Evolutionary conservation across 495 filamentous ascomycete species (phyloP), one percentile per base, ranked within the genome.

Genomic region (Hyaloscypha bicolor): DNA sequence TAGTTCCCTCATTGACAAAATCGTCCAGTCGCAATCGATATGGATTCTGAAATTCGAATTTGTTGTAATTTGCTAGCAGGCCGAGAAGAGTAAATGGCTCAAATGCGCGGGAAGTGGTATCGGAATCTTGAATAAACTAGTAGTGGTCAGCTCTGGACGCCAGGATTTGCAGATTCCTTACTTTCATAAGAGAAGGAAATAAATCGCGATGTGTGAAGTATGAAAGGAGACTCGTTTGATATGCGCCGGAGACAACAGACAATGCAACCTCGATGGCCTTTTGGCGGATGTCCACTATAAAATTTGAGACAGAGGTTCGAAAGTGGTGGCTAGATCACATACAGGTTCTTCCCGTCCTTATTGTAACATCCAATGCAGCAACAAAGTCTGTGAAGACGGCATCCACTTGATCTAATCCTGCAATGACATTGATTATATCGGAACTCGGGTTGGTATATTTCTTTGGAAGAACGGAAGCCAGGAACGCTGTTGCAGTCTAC

Each of bases 21-120:
- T 99, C 95, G 74, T 96, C 93, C n/a, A 99, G 85, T 53, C 94
- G 90, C 66, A 96, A 79, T 73, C 94, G 91, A 73, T 99, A 99
- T 8, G 95, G 95, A 70, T 99, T 99, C 77, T 97, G 95, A 65
- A 96, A 93, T 79, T 99, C 95, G 72, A 98, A 99, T 78, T 97
- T 99, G 84, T 97, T 97, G 84, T 97, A 98, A 78, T 99, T 99
- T 70, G 91, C 93, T 63, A 99, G 80, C n/a, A 97, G 79, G 9
- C 94, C 96, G 6, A 97, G 80, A 48, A 97, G 83, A 33, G 90
- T 85, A 65, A 97, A 94, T 1, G 94, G 91, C 63, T 91, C 86
- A 31, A 92, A 82, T 56, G 85, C 86, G 69, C 87, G 80, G 2
- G 82, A 76, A 4, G 83, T 78, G 59, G 81, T 83, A 42, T 93